Percentiles rank a stretch among this genome's conserved stretches.
These are phyloP conservation scores for Lumnitzera littorea DNA, from an alignment of 345 rosid species.

Conservation along the genomic window DNA sequence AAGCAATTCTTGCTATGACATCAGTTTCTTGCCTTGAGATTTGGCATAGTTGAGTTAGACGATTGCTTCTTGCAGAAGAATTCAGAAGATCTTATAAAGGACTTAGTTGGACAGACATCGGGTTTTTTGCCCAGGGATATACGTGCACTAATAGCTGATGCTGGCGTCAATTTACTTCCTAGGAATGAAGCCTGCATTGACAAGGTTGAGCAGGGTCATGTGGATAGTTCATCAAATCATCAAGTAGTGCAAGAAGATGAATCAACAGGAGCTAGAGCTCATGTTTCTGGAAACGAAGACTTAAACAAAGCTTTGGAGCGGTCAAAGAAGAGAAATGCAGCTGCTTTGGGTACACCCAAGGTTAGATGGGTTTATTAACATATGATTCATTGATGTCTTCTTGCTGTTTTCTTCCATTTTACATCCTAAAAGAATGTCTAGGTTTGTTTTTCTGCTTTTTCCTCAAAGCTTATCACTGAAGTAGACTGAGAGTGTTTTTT, in stretches of 20 bases:
- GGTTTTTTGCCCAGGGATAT: slow-evolving; percentile 92
- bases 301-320: slow-evolving; percentile 67
- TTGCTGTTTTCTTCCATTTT: no score
- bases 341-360: slow-evolving; percentile 95
- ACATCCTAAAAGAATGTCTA: no score
- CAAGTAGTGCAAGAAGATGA: slow-evolving; percentile 22
- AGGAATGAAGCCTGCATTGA: slow-evolving; percentile 29
- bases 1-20: background rate
- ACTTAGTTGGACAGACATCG: slow-evolving; percentile 82
- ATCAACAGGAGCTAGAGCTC: slow-evolving; percentile 21
- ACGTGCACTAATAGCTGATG: slow-evolving; percentile 81
- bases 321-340: slow-evolving; percentile 92
- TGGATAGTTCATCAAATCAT: slow-evolving; percentile 22
- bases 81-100: slow-evolving; percentile 60
- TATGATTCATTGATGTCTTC: background rate
- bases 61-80: slow-evolving; percentile 43
- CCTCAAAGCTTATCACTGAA: background rate
- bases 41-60: slow-evolving; percentile 18
- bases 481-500: background rate
- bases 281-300: slow-evolving; percentile 36
- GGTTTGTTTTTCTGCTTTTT: background rate
- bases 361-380: slow-evolving; percentile 24
- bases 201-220: slow-evolving; percentile 22
- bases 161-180: slow-evolving; percentile 57
- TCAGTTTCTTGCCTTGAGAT: background rate